phyloP scores from a whole-genome alignment of 306 rosid species.

The Glycyrrhiza uralensis region DNA sequence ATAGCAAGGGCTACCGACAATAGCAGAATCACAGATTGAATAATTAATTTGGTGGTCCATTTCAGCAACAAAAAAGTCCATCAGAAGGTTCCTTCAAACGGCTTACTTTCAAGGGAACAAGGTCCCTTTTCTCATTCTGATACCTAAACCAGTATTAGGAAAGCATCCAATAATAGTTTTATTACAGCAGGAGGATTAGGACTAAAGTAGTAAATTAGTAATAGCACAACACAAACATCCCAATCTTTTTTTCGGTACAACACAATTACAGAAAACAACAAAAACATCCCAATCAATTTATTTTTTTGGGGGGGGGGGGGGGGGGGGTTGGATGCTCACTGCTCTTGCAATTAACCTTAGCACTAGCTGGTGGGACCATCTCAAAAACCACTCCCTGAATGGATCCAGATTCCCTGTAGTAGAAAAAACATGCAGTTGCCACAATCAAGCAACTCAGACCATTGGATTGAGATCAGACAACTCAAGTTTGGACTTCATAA shows the following conservation, averaged over 20 bases:
- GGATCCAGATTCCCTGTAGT: no score
- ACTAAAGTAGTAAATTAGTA: no score
- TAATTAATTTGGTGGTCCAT: conserved; percentile 21
- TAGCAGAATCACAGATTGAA: conserved; percentile 10
- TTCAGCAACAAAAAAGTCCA: conserved; percentile 22
- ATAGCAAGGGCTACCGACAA: conserved; percentile 3
- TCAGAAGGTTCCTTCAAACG: conserved; percentile 19
- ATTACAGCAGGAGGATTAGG: conserved; percentile 15
- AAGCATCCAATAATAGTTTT: conserved; percentile 27
- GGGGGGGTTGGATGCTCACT: conserved; percentile 60
- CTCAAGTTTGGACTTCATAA: no score
- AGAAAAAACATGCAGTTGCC: no score
- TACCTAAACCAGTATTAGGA: conserved; percentile 13
- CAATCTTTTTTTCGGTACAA: conserved; percentile 2
- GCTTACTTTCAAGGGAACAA: conserved; percentile 20
- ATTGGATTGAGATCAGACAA: no score
- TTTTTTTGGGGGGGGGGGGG: conserved; percentile 14
- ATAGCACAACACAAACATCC: background rate
- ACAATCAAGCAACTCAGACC: no score
- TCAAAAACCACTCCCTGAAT: conserved; percentile 36
- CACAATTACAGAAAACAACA: conserved; percentile 15
- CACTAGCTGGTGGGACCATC: conserved; percentile 44
- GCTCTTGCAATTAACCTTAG: conserved; percentile 31
- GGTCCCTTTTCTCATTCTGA: conserved; percentile 15
- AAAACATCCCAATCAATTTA: background rate